Base-by-base conservation (phyloP, 495 filamentous ascomycete genomes). In the Letharia columbiana region DNA sequence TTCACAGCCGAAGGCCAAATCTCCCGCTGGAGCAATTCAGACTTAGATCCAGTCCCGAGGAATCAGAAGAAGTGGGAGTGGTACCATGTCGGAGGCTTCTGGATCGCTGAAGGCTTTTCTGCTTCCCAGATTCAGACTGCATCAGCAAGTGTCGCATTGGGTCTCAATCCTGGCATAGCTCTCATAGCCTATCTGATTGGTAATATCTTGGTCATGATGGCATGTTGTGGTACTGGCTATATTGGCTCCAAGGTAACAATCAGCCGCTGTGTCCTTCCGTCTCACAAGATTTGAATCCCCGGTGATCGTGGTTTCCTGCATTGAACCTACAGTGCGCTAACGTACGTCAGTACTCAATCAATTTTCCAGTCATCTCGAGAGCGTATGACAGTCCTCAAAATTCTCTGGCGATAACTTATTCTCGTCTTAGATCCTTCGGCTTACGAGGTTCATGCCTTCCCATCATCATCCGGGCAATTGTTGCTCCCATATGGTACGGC, bases 191-290 rank as follows among this genome's bases (percentile, higher is more conserved):
- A 50, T 37, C 45, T 67, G 20, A 44, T 67, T 23, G 65, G 65
- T n/a, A 67, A 67, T 23, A 18, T 67, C 17, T 18, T 63, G 15
- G 60, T 67, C 28, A 60, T 60, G 39, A 49, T 41, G 23, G 56
- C 60, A 18, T 67, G 39, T 67, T 71, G 57, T 75, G 73, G 61
- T 78, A 74, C 64, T 78, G 73, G 77, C 73, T 76, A 52, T 77
- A 78, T 67, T 75, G 77, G 77, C 70, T 68, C 65, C 73, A 57
- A 67, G 41, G 60, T 61, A 47, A 6, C 17, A 18, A 47, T n/a
- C 45, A 47, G 7, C 20, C 45, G 18, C 20, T 1, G 17, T 47
- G n/a, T 44, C 10, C 20, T 33, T 8, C 23, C 17, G 61, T 50
- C 40, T 50, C n/a, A n/a, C n/a, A n/a, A n/a, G 2, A n/a, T 28